Evolutionary conservation across 2,329 filamentous ascomycete species (phyloP).

Genomic region (Alternaria panax): DNA sequence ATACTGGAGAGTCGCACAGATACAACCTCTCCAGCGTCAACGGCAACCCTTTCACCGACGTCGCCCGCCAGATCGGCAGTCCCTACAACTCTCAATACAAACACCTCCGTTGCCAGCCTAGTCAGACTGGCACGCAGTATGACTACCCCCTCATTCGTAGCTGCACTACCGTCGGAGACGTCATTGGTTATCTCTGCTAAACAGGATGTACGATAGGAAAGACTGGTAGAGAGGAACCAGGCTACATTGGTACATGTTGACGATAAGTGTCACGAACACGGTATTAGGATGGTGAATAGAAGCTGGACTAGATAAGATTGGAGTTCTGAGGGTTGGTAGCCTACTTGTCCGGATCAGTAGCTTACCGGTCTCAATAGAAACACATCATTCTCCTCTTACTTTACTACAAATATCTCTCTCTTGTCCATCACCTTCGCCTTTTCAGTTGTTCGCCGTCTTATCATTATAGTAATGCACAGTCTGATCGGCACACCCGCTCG

Average conservation of each 20-base stretch:
- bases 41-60: background rate
- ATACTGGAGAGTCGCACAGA: too few relatives aligned
- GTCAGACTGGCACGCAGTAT: background rate
- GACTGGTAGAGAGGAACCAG: background rate
- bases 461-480: slow-evolving; percentile 56
- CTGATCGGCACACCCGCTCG: slow-evolving; percentile 65
- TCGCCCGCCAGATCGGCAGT: background rate
- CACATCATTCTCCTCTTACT: background rate
- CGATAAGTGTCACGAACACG: background rate
- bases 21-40: background rate
- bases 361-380: background rate
- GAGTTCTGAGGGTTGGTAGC: background rate
- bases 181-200: background rate
- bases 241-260: background rate
- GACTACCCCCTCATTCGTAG: background rate
- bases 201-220: background rate
- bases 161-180: background rate
- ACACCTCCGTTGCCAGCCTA: background rate
- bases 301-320: too few relatives aligned
- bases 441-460: slow-evolving; percentile 39
- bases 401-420: background rate
- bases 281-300: too few relatives aligned
- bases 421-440: background rate
- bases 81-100: background rate
- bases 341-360: background rate